Evolutionary conservation across 306 rosid genomes (phyloP).

Genomic region (Begonia loranthoides): DNA sequence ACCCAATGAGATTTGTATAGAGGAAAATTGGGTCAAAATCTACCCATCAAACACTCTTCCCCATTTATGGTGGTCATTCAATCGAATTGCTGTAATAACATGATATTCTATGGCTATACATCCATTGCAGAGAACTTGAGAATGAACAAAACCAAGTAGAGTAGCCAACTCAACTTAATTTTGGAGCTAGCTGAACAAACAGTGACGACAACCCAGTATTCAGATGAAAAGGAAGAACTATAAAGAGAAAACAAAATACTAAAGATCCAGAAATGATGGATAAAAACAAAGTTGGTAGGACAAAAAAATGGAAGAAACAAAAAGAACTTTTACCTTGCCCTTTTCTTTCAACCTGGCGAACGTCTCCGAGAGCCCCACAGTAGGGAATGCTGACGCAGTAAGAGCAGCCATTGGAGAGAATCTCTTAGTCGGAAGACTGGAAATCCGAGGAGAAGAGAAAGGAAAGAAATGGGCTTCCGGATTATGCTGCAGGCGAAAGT

Average conservation of each 20-base stretch:
- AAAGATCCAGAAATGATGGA: background rate
- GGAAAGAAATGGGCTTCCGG: background rate
- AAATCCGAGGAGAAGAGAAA: background rate
- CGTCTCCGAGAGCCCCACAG: slow-evolving; percentile 61
- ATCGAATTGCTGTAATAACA: too few species aligned
- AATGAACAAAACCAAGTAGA: background rate
- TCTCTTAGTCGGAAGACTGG: background rate
- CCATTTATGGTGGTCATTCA: too few species aligned
- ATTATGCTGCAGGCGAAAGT: background rate
- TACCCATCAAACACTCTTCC: too few species aligned
- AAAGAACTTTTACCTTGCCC: slow-evolving; percentile 41
- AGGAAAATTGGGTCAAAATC: too few species aligned
- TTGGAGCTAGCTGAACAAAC: background rate
- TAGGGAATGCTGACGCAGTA: slow-evolving; percentile 9
- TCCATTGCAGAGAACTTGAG: background rate
- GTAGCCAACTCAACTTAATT: background rate
- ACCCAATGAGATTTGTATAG: too few species aligned
- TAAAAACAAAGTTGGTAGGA: background rate
- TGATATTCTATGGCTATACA: background rate
- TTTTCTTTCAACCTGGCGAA: slow-evolving; percentile 44
- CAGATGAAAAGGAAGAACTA: background rate
- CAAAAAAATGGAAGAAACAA: background rate
- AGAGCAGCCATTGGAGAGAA: background rate
- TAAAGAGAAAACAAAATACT: background rate
- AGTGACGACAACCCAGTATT: background rate